These are phyloP conservation scores for Sordariomycetes sp. DNA, from an alignment of 2,329 filamentous ascomycete species.

Conservation along the genomic window DNA sequence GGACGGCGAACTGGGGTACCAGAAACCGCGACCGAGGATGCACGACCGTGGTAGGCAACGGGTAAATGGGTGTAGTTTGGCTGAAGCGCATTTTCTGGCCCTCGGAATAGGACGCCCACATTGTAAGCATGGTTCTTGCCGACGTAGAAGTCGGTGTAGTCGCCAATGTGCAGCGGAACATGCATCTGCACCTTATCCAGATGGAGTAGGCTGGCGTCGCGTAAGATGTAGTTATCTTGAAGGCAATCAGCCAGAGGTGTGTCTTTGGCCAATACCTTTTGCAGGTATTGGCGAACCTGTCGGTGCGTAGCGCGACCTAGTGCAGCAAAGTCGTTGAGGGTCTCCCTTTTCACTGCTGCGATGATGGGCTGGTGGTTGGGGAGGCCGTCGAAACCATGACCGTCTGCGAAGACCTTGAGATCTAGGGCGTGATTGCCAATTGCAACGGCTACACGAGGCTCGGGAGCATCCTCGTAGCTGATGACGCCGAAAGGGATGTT, in stretches of 20 bases:
- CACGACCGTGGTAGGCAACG: constrained; percentile 71
- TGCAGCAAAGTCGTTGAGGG: constrained; percentile 23
- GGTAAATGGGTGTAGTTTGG: constrained; percentile 75
- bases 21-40: constrained; percentile 64
- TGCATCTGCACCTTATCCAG: constrained; percentile 48
- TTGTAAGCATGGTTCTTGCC: constrained; percentile 66
- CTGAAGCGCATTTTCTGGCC: constrained; percentile 63
- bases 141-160: constrained; percentile 80
- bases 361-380: constrained; percentile 14
- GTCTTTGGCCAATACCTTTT: constrained; percentile 47
- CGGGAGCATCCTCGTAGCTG: constrained; percentile 45
- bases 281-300: constrained; percentile 62
- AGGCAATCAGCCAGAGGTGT: constrained; percentile 27
- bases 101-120: constrained; percentile 63
- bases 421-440: constrained; percentile 68
- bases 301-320: constrained; percentile 61
- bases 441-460: constrained; percentile 57
- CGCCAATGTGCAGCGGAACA: constrained; percentile 66
- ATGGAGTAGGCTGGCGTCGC: no score
- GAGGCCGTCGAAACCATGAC: constrained; percentile 26
- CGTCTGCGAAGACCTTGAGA: constrained; percentile 48
- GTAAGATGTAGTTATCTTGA: constrained; percentile 22
- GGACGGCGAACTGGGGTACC: constrained; percentile 67
- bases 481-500: constrained; percentile 84
- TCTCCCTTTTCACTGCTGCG: constrained; percentile 15